phyloP scores from a whole-genome alignment of 129 eudicot species.

The Silybum marianum region DNA sequence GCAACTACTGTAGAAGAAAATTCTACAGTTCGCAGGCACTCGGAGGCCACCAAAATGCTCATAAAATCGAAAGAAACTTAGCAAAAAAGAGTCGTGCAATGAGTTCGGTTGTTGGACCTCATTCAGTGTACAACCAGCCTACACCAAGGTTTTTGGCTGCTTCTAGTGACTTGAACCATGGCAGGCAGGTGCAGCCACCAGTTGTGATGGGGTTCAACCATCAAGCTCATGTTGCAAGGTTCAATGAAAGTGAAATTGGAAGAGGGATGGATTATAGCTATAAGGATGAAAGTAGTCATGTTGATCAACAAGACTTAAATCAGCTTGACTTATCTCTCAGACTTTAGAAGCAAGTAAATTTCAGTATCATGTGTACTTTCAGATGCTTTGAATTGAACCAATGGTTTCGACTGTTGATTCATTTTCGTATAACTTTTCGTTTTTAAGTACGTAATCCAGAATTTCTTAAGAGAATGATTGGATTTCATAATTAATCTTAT shows the following conservation, averaged over 20 bases:
- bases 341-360: slow-evolving; percentile 43
- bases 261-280: slow-evolving; percentile 29
- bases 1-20: slow-evolving; percentile 76
- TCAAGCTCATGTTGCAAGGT: slow-evolving; percentile 35
- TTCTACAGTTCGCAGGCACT: slow-evolving; percentile 86
- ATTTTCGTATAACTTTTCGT: not conserved
- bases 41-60: slow-evolving; percentile 97
- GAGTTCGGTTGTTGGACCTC: slow-evolving; percentile 34
- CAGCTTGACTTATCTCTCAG: slow-evolving; percentile 85
- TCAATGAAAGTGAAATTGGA: slow-evolving; percentile 25
- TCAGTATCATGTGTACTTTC: slow-evolving; percentile 1
- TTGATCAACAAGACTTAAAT: slow-evolving; percentile 42
- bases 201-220: slow-evolving; percentile 15
- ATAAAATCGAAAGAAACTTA: slow-evolving; percentile 70
- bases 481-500: not conserved
- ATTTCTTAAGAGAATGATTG: not conserved
- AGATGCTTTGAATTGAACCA: not conserved
- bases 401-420: not conserved
- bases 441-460: not conserved
- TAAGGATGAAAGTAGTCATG: slow-evolving; percentile 27
- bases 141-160: slow-evolving; percentile 29
- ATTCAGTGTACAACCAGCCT: slow-evolving; percentile 31
- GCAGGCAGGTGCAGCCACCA: slow-evolving; percentile 23
- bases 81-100: slow-evolving; percentile 61
- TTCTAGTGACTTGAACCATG: slow-evolving; percentile 27